Conservation (phyloP, 495 filamentous ascomycete species). For the Trichoderma gamsii region DNA sequence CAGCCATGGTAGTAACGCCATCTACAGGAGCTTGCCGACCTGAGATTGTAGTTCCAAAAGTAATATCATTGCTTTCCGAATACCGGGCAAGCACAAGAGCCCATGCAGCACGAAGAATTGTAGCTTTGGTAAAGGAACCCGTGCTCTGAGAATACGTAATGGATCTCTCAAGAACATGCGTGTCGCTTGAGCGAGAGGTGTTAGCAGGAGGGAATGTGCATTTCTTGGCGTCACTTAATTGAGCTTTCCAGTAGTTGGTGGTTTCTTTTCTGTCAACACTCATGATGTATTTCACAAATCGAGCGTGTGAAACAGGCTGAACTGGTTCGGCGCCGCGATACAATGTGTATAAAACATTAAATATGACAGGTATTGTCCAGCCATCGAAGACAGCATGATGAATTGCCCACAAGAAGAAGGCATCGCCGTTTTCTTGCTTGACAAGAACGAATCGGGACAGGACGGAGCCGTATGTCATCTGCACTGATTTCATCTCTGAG, state of each 20-base stretch:
- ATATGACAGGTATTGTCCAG: slow-evolving; percentile 7
- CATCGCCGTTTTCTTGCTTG: slow-evolving; percentile 9
- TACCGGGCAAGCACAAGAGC: slow-evolving; percentile 26
- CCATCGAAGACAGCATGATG: slow-evolving; percentile 17
- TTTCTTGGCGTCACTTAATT: not conserved
- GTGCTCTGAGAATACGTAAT: slow-evolving; percentile 25
- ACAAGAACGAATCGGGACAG: slow-evolving; percentile 4
- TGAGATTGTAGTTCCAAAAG: slow-evolving; percentile 43
- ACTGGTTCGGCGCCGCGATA: not conserved
- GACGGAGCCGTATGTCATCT: slow-evolving; percentile 7
- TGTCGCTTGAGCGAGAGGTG: not conserved
- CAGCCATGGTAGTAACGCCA: slow-evolving; percentile 44
- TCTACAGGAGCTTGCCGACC: slow-evolving; percentile 22
- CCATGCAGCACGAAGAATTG: slow-evolving; percentile 35
- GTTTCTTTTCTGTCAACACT: not conserved
- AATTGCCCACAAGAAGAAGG: slow-evolving; percentile 14
- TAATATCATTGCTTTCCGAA: slow-evolving; percentile 36
- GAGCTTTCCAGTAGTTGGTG: slow-evolving; percentile 10
- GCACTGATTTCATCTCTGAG: not conserved
- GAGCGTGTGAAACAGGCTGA: not conserved
- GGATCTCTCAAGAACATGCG: slow-evolving; percentile 1
- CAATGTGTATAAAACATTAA: not conserved
- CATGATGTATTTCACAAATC: slow-evolving; percentile 5
- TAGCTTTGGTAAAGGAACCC: slow-evolving; percentile 24
- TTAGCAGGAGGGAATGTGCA: not conserved